Evolutionary conservation across 2,329 filamentous ascomycete species (phyloP), one percentile per base, ranked within the genome.

Genomic region (Shiraia sp.): DNA sequence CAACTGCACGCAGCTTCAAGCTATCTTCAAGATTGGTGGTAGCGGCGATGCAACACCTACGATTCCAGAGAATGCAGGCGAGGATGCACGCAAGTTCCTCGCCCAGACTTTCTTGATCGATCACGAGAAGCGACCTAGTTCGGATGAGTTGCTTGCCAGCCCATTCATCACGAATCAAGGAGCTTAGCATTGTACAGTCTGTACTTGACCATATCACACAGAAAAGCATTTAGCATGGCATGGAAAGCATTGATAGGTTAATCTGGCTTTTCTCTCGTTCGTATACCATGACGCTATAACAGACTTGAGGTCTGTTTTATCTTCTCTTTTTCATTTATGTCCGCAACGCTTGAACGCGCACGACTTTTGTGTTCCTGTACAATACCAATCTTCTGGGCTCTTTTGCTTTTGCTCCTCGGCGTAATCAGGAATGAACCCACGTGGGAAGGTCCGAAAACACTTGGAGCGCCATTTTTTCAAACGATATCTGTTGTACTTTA

Each of bases 21-120:
- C 93, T 46, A 96, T 99, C 63, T 99, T 99, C 79, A 96, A 96
- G 75, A 97, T 99, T 66, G 75, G 75, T 24, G 91, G 91, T 27
- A 90, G 87, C 52, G 85, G 87, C 54, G 87, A 89, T 69, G 90
- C 90, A 16, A 85, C 88, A 31, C 93, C 93, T 0, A 91, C 89
- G 12, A 87, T 96, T 40, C 93, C 93, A 0, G 89, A 95, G 10
- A 82, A 86, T 56, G 90, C 90, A 10, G 93, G 89, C 59, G 81
- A 85, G 25, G 92, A 96, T 55, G 92, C 90, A 4, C 82, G 86
- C 68, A 80, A 79, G 31, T 99, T 99, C 75, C 74, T 99, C 52
- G 79, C 81, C 41, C 84, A 88, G 74, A 96, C 93, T 0, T 99
- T 99, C 73, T 90, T 97, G 75, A 86, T 96, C 61, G 91, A 99